A percentile compares a stretch with the other conserved stretches of the same genome.
Conservation (phyloP, 176 grass and related monocot genomes). For the Triticum timopheevii region DNA sequence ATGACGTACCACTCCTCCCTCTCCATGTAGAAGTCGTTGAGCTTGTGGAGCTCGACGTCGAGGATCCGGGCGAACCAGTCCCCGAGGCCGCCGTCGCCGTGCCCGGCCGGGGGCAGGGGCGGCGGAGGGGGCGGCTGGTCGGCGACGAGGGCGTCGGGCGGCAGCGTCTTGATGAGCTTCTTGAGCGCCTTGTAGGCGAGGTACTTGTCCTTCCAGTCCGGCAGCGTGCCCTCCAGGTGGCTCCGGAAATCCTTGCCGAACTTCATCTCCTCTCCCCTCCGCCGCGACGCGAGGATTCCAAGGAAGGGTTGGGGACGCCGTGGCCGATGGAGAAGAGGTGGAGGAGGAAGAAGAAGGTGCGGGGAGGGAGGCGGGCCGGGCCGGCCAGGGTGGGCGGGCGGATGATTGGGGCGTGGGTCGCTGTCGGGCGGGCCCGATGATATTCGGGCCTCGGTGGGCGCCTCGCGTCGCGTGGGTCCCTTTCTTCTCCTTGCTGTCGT, state of each 20-base stretch:
- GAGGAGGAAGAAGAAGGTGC: background rate
- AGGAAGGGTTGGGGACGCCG: background rate
- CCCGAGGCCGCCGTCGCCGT: constrained; percentile 29
- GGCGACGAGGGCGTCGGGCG: constrained; percentile 30
- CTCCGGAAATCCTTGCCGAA: constrained; percentile 96
- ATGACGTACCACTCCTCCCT: constrained; percentile 97
- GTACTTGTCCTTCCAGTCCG: constrained; percentile 96
- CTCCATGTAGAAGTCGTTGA: constrained; percentile 98
- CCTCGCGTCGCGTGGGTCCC: constrained; percentile 18
- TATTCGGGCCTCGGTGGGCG: constrained; percentile 9
- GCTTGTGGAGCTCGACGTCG: constrained; percentile 81
- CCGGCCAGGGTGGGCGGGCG: background rate
- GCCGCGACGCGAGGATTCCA: too few relatives aligned
- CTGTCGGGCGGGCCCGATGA: background rate
- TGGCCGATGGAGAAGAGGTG: background rate
- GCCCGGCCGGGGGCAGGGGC: background rate
- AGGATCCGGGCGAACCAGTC: constrained; percentile 79
- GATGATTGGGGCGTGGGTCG: constrained; percentile 15
- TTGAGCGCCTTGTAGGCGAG: constrained; percentile 91
- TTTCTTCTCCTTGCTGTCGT: background rate
- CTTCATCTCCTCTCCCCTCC: constrained; percentile 45
- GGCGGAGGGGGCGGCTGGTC: background rate
- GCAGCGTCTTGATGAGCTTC: constrained; percentile 95
- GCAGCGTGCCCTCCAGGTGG: constrained; percentile 92
- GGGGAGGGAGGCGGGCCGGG: too few relatives aligned